Base-by-base conservation (phyloP, 2,329 filamentous ascomycete genomes). In the Arthrobotrys entomopaga region DNA sequence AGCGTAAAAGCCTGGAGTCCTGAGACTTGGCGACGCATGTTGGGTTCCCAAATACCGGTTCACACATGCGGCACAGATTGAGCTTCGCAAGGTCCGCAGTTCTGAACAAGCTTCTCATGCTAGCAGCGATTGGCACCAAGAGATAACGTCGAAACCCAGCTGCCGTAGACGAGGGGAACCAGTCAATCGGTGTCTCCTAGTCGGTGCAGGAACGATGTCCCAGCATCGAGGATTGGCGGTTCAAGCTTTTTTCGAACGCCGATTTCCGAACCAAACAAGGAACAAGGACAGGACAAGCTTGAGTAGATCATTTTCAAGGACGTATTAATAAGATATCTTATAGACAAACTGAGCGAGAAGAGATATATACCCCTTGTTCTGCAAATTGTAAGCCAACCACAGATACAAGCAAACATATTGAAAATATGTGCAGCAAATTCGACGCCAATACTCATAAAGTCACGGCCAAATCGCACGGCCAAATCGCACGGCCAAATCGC, bases 21-120 rank as follows among this genome's bases (percentile, higher is more conserved):
- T 29, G 20, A 40, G 42, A 40, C 40, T 48, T 46, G 42, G 56
- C 56, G 19, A 34, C 10, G 29, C 29, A 34, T 34, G n/a, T n/a
- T 10, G 5, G 10, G 7, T 1, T 34, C 29, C 29, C 29, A 34
- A 6, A 34, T 34, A 34, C 29, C 29, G 7, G 29, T 34, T 34
- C 29, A 34, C 29, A 34, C 29, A 5, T 34, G 5, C 7, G 3
- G 29, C 6, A 34, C 7, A 34, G 22, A 16, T 57, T 10, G 34
- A 16, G 42, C 13, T 46, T 16, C 42, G 42, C 3, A 46, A 46
- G 42, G 16, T 46, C 16, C 2, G 10, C 6, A 34, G 10, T 34
- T 34, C 29, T 7, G 29, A 34, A 34, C 2, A 3, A 34, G 29
- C 29, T 34, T 34, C 6, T 34, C 6, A 7, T 8, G 29, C 29